Evolutionary conservation across 2,329 filamentous ascomycete genomes (phyloP).

Genomic region (Ophiostoma sp.): DNA sequence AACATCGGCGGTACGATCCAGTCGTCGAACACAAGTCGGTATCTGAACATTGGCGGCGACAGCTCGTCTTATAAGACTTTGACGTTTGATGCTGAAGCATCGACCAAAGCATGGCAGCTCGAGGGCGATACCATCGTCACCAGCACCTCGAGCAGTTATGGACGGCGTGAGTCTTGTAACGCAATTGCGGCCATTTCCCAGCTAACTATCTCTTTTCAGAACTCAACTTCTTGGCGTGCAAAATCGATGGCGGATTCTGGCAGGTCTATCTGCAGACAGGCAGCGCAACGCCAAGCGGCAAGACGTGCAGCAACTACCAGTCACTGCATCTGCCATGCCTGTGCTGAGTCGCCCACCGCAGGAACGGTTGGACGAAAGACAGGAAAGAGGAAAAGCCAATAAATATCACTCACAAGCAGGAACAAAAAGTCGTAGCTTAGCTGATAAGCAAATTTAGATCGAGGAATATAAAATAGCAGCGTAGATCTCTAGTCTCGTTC

Average conservation of each 20-base stretch:
- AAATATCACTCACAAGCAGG: too few relatives aligned
- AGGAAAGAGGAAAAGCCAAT: neutral
- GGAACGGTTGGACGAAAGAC: neutral
- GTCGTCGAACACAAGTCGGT: conserved; percentile 43
- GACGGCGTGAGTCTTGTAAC: conserved; percentile 42
- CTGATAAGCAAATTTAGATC: too few relatives aligned
- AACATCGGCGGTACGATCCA: conserved; percentile 46
- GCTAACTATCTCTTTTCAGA: neutral
- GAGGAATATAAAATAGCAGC: neutral
- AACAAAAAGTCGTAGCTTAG: too few relatives aligned
- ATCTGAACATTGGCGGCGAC: conserved; percentile 43
- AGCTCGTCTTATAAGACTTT: conserved; percentile 29
- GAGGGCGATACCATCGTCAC: conserved; percentile 45
- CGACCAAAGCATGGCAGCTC: conserved; percentile 47
- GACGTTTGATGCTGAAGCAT: conserved; percentile 38
- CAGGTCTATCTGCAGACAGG: conserved; percentile 50
- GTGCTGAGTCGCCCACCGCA: conserved; percentile 32
- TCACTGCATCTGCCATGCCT: conserved; percentile 50
- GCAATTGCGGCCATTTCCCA: neutral
- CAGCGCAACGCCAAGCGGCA: conserved; percentile 43
- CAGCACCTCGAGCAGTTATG: conserved; percentile 39
- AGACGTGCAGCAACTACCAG: conserved; percentile 50
- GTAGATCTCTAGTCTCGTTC: neutral
- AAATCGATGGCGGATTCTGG: conserved; percentile 41
- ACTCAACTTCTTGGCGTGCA: conserved; percentile 27